Base-by-base conservation (phyloP, 108 stramenopile genomes). In the Stephanodiscus triporus region DNA sequence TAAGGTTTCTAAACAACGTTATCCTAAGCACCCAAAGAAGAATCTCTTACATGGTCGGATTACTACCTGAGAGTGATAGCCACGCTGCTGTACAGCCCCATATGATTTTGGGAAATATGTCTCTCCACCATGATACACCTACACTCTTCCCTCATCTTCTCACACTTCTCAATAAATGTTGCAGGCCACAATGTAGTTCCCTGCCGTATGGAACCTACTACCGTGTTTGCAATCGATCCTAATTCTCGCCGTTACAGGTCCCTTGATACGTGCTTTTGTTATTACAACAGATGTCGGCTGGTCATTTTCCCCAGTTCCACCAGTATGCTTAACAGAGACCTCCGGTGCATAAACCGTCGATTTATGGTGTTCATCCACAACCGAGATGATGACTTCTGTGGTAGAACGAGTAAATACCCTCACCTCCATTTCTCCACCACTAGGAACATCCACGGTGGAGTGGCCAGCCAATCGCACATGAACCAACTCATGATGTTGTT, bases 171-270 rank as follows among this genome's bases (percentile, higher is more conserved):
- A 37, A 60, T 68, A 63, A 1, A 80, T 47, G 51, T 72, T 68
- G 66, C 78, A 80, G 16, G 78, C 87, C 13, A 89, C 78, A 63
- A 89, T 70, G 56, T 81, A 92, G 68, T 83, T 89, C 30, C 78
- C 78, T 23, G 80, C 77, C 27, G 87, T 51, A 10, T 84, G 68
- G 51, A 83, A 92, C 65, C 91, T 67, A 4, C 78, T 63, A 32
- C 85, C 74, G 19, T 70, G 87, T 54, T 84, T 84, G 47, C 89
- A 89, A 26, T 89, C 89, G 49, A 78, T 88, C 64, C 85, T 89
- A 43, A 92, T 75, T 73, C 85, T 87, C 55, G 85, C 49, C n/a
- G 64, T 79, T 2, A 61, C 73, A 53, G 91, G 91, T 49, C 91
- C 91, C 9, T 37, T 53, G 70, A 92, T 88, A 10, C 81, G 78